These are phyloP conservation scores for Amoebophrya sp. DNA, from an alignment of 169 alveolate genomes.

Conservation along the genomic window DNA sequence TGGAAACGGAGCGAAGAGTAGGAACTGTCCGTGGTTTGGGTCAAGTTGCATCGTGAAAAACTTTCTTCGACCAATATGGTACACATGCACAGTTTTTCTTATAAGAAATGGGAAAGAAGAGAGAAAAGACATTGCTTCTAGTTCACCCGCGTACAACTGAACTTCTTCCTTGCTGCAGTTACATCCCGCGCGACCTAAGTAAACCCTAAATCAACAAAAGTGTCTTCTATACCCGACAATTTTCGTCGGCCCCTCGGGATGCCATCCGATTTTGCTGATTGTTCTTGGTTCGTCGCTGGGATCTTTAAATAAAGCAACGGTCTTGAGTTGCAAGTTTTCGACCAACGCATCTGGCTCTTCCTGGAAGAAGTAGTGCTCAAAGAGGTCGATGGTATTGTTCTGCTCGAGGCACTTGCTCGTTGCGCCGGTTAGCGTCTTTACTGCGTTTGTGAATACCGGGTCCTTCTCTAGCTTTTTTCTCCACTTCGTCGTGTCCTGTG, in stretches of 20 bases:
- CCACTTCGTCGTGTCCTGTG: constrained; percentile 73
- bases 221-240: neutral
- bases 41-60: too few relatives aligned
- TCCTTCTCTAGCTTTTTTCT: constrained; percentile 74
- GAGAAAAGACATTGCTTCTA: too few relatives aligned
- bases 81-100: too few relatives aligned
- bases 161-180: too few relatives aligned
- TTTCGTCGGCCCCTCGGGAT: constrained; percentile 75
- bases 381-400: constrained; percentile 78
- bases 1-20: constrained; percentile 75
- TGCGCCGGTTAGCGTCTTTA: constrained; percentile 62
- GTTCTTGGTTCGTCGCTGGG: constrained; percentile 56
- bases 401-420: constrained; percentile 68
- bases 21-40: too few relatives aligned
- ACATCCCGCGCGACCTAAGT: too few relatives aligned
- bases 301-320: neutral
- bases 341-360: neutral
- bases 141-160: too few relatives aligned
- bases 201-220: too few relatives aligned
- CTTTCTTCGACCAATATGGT: too few relatives aligned
- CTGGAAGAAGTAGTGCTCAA: constrained; percentile 74
- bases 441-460: constrained; percentile 65
- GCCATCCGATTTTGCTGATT: constrained; percentile 77
- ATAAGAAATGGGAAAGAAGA: too few relatives aligned
- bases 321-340: neutral